Evolutionary conservation across 2,329 filamentous ascomycete species (phyloP).

Genomic region (Phyllosticta citriasiana): DNA sequence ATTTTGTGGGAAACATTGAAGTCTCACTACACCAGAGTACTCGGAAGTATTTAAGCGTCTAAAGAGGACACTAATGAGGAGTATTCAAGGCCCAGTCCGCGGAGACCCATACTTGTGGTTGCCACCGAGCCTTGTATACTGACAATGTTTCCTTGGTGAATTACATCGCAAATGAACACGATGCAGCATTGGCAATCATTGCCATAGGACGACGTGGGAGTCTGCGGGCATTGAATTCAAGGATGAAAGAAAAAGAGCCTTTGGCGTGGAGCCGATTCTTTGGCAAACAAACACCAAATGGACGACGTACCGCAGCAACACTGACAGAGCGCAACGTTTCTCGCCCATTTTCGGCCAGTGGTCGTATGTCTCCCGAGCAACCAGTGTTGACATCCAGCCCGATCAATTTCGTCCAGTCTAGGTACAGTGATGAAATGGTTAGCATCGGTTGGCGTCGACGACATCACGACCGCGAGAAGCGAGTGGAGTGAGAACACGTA

Average conservation of each 20-base stretch:
- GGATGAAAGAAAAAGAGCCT: background rate
- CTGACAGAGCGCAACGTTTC: background rate
- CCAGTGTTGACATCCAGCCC: background rate
- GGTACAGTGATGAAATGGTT: background rate
- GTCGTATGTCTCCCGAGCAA: background rate
- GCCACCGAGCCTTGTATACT: too few species aligned
- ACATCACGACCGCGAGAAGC: background rate
- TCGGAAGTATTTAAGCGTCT: too few species aligned
- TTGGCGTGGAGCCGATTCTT: background rate
- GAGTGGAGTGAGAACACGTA: background rate
- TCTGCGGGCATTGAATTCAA: background rate
- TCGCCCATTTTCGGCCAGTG: background rate
- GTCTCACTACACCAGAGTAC: too few species aligned
- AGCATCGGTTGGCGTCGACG: background rate
- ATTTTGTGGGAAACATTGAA: too few species aligned
- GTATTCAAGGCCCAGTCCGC: too few species aligned
- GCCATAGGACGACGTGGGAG: background rate
- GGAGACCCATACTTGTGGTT: too few species aligned
- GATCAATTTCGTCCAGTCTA: background rate
- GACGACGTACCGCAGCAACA: background rate
- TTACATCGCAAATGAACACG: too few species aligned
- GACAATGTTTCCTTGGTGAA: too few species aligned
- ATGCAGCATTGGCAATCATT: background rate
- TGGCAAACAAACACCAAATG: background rate
- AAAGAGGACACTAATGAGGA: too few species aligned